Conservation (phyloP, 345 rosid species). For the Conringia planisiliqua region DNA sequence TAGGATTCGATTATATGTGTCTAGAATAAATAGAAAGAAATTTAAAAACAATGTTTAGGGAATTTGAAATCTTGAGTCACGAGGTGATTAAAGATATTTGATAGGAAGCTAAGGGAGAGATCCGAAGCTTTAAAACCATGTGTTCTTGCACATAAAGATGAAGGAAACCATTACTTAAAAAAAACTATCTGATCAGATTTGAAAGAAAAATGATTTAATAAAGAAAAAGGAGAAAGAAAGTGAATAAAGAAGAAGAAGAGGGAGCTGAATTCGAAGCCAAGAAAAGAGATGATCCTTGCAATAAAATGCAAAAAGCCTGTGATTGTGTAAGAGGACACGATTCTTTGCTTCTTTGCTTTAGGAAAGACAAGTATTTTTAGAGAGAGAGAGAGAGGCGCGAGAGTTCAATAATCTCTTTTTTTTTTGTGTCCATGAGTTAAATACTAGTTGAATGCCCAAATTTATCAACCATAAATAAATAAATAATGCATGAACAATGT, state of each 20-base stretch:
- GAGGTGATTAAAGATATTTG: constrained; percentile 10
- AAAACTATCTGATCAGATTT: constrained; percentile 19
- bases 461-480: background rate
- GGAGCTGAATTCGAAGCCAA: constrained; percentile 36
- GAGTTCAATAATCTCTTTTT: background rate
- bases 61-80: constrained; percentile 22
- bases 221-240: constrained; percentile 23
- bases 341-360: constrained; percentile 37
- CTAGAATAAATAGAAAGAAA: background rate
- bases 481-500: background rate
- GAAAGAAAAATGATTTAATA: background rate
- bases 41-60: background rate
- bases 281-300: constrained; percentile 26
- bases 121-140: constrained; percentile 37
- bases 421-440: background rate
- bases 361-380: constrained; percentile 30
- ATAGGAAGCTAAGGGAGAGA: constrained; percentile 28
- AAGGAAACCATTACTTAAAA: background rate
- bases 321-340: constrained; percentile 36
- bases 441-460: background rate
- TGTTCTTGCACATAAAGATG: constrained; percentile 25
- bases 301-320: constrained; percentile 25
- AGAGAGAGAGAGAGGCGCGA: background rate
- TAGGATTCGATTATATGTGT: background rate
- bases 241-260: constrained; percentile 35